Conservation (phyloP, 805 yeast genomes). For the Kluyveromyces dobzhanskii region DNA sequence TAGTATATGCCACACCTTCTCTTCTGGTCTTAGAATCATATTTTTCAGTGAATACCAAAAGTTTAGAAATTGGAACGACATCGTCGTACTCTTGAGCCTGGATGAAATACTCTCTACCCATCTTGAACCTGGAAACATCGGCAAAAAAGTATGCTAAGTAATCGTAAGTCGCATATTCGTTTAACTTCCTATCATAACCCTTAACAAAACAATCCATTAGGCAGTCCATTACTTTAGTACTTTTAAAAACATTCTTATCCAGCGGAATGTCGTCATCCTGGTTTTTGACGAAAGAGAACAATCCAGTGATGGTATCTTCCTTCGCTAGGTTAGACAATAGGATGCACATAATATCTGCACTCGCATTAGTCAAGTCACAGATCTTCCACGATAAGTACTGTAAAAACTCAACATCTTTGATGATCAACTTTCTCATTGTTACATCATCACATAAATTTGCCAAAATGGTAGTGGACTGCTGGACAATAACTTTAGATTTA, state of each 20-base stretch:
- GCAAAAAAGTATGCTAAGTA: constrained; percentile 84
- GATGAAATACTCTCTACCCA: constrained; percentile 72
- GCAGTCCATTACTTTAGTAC: constrained; percentile 59
- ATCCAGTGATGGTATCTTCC: constrained; percentile 48
- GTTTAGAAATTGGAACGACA: constrained; percentile 72
- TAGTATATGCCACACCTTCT: constrained; percentile 87
- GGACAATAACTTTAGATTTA: constrained; percentile 45
- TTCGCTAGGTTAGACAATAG: constrained; percentile 81
- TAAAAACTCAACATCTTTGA: constrained; percentile 51
- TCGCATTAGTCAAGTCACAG: constrained; percentile 46
- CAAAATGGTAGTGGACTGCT: constrained; percentile 67
- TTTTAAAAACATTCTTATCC: constrained; percentile 46
- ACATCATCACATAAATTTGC: constrained; percentile 74
- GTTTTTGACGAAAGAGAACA: constrained; percentile 34
- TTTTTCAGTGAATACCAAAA: constrained; percentile 74
- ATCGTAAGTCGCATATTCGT: constrained; percentile 68
- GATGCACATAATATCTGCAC: constrained; percentile 78
- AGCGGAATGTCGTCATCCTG: constrained; percentile 26
- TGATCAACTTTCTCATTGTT: constrained; percentile 54
- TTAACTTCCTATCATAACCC: constrained; percentile 65
- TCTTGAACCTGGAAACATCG: constrained; percentile 69
- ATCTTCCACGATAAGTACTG: constrained; percentile 42
- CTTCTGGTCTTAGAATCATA: constrained; percentile 73
- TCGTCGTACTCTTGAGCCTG: constrained; percentile 64
- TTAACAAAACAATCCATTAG: constrained; percentile 84